Conservation (phyloP, 306 rosid species). For the Malus fusca region DNA sequence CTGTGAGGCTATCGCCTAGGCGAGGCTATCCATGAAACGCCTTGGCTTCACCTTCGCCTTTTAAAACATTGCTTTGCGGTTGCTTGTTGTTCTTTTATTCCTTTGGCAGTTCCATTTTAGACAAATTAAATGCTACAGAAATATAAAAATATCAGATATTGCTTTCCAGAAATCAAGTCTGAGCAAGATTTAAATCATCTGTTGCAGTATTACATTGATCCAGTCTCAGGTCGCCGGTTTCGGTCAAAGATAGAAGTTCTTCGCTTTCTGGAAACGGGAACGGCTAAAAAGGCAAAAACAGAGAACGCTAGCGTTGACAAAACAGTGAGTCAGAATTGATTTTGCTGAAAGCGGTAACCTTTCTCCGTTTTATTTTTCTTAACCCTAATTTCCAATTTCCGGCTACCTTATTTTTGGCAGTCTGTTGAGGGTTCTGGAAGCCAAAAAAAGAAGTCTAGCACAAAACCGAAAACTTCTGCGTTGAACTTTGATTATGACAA, state of each 20-base stretch:
- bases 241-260: slow-evolving; percentile 54
- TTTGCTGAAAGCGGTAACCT: not conserved
- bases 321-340: slow-evolving; percentile 23
- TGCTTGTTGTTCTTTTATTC: not conserved
- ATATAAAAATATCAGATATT: not conserved
- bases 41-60: no score
- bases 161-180: not conserved
- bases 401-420: slow-evolving; percentile 5
- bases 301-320: slow-evolving; percentile 18
- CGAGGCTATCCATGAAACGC: no score
- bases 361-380: not conserved
- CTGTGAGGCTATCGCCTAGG: no score
- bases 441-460: slow-evolving; percentile 28
- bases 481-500: slow-evolving; percentile 31
- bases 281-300: slow-evolving; percentile 20
- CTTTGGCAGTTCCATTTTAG: not conserved
- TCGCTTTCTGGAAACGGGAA: slow-evolving; percentile 48
- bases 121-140: not conserved
- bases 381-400: not conserved
- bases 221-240: slow-evolving; percentile 38
- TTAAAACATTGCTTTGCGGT: not conserved
- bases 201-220: slow-evolving; percentile 52
- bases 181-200: not conserved
- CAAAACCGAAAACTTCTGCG: slow-evolving; percentile 13
- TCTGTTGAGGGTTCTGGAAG: slow-evolving; percentile 16